phyloP scores from a whole-genome alignment of 2,329 filamentous ascomycete species.

The Diplocarpon mali region DNA sequence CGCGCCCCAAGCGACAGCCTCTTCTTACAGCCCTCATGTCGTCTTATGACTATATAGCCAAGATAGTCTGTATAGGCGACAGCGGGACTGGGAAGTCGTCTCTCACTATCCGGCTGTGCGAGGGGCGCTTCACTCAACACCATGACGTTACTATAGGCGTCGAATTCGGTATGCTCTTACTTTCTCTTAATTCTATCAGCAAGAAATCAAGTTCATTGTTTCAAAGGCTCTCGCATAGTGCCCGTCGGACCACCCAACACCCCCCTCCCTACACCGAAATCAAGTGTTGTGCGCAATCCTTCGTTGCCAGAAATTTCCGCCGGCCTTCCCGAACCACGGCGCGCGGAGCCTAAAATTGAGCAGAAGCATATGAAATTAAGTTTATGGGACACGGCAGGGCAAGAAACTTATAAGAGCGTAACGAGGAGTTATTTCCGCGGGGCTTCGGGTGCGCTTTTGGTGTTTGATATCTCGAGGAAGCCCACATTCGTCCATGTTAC shows the following conservation, averaged over 20 bases:
- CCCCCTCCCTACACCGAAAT: constrained; percentile 36
- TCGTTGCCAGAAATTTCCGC: constrained; percentile 23
- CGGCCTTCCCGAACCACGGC: constrained; percentile 44
- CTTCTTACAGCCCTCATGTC: constrained; percentile 34
- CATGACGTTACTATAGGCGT: constrained; percentile 68
- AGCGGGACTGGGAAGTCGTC: constrained; percentile 92
- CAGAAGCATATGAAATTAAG: constrained; percentile 85
- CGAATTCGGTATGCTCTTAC: constrained; percentile 29
- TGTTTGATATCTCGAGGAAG: constrained; percentile 86
- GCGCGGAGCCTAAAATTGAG: constrained; percentile 26
- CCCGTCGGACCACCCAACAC: constrained; percentile 73
- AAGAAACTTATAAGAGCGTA: constrained; percentile 96
- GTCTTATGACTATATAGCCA: constrained; percentile 94
- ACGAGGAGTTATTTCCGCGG: constrained; percentile 70
- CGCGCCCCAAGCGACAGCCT: constrained; percentile 7
- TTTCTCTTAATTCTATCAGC: constrained; percentile 45
- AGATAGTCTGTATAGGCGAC: constrained; percentile 96
- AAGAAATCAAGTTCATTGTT: constrained; percentile 83
- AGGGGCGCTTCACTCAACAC: constrained; percentile 86
- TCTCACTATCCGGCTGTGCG: constrained; percentile 89
- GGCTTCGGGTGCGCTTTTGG: constrained; percentile 65
- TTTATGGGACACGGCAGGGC: constrained; percentile 91
- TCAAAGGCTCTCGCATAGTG: constrained; percentile 64
- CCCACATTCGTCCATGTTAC: constrained; percentile 81
- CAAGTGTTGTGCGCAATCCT: constrained; percentile 22